Base-by-base conservation (phyloP, 257 asterid species). In the Solanum tarapatanum region DNA sequence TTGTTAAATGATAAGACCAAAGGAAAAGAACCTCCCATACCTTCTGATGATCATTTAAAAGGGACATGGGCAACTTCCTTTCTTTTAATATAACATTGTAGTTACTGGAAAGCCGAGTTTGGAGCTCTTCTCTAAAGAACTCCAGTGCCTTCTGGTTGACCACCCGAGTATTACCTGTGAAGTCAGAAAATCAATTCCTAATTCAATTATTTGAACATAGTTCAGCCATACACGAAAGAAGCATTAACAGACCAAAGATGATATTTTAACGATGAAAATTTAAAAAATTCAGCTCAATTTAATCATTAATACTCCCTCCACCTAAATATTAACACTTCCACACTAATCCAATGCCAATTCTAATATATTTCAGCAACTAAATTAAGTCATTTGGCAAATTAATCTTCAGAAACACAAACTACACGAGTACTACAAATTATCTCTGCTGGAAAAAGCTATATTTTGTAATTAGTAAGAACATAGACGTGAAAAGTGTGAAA, bases 111-210 rank as follows among this genome's bases (percentile, higher is more conserved):
- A 96, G 93, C 84, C 96, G 94, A 87, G 17, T 93, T 88, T 90
- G 91, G 68, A 96, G 92, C 92, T 93, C 99, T 93, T 97, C 99
- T 10, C 98, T 91, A 88, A 97, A 97, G 90, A 87, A 91, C 80
- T 96, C 99, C 68, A 97, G 97, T 93, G 91, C 93, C 90, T 93
- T 93, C 92, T 97, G 99, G 89, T 93, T 91, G 82, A 97, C 98
- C 87, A 92, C 97, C 66, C 95, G 95, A 11, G 99, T 97, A 90
- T 95, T 95, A 74, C 96, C 99, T 97, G 86, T 19, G 32, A 90
- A 92, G 73, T 8, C 28, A 6, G 8, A 70, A 35, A 39, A 66
- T 41, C 4, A 83, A 6, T 11, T 14, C 33, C 70, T 62, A 36
- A 36, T 37, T 24, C 13, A 64, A 23, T 37, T 32, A 3, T 76